Conservation (phyloP, 345 rosid species). For the Ceriops decandra region DNA sequence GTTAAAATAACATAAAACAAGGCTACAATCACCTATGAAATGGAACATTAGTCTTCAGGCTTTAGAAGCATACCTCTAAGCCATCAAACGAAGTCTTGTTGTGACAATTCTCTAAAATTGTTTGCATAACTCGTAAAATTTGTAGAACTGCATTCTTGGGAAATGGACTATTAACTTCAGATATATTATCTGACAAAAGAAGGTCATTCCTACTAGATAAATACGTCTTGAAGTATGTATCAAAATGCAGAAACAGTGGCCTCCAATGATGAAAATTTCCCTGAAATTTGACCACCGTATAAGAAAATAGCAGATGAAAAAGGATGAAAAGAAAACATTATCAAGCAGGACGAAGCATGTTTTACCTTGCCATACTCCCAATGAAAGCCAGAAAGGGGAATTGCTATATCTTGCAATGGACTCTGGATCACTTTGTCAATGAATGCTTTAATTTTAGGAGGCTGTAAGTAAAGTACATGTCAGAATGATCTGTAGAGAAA, state of each 20-base stretch:
- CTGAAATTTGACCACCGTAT: slow-evolving; percentile 40
- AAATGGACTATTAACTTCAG: slow-evolving; percentile 63
- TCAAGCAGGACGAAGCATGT: not conserved
- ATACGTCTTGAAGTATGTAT: slow-evolving; percentile 80
- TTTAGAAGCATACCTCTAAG: slow-evolving; percentile 55
- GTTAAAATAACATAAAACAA: slow-evolving; percentile 3
- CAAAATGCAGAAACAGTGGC: slow-evolving; percentile 88
- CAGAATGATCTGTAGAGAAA: not conserved
- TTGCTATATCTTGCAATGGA: slow-evolving; percentile 92
- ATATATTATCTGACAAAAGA: slow-evolving; percentile 64
- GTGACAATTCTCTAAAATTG: slow-evolving; percentile 81
- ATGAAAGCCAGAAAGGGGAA: slow-evolving; percentile 90
- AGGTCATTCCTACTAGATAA: slow-evolving; percentile 78
- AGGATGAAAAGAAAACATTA: not conserved
- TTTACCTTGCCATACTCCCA: slow-evolving; percentile 91
- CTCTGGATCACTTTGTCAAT: slow-evolving; percentile 94
- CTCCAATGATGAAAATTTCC: slow-evolving; percentile 99
- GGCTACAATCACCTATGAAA: not conserved
- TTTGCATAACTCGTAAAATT: slow-evolving; percentile 87
- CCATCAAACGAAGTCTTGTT: slow-evolving; percentile 92
- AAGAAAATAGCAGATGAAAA: slow-evolving; percentile 18
- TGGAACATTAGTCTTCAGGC: not conserved
- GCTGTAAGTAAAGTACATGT: slow-evolving; percentile 46
- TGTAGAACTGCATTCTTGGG: slow-evolving; percentile 83
- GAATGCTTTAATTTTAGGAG: slow-evolving; percentile 78